phyloP scores from a whole-genome alignment of 2,329 filamentous ascomycete species.

The Verticillium dahliae region DNA sequence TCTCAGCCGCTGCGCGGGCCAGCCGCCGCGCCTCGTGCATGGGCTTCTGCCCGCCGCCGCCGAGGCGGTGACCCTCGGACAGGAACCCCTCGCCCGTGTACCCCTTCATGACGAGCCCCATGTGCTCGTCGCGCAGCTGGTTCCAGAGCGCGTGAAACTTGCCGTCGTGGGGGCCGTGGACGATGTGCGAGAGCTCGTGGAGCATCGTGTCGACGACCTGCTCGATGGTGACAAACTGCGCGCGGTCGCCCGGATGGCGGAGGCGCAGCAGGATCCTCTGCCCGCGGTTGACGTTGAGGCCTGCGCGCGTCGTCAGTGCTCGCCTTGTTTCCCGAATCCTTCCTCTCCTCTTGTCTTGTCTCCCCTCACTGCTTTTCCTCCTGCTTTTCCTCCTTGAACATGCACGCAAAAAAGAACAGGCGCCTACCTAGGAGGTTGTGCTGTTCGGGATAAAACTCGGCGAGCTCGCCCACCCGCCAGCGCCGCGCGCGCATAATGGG shows the following conservation, averaged over 20 bases:
- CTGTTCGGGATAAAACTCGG: constrained; percentile 79
- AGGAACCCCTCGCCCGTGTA: constrained; percentile 90
- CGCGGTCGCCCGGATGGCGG: constrained; percentile 66
- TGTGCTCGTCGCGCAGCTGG: constrained; percentile 79
- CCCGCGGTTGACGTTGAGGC: constrained; percentile 71
- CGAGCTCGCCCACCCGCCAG: constrained; percentile 73
- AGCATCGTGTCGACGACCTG: constrained; percentile 84
- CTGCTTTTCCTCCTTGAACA: too few species aligned
- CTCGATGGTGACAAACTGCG: constrained; percentile 74
- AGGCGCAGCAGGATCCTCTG: constrained; percentile 77
- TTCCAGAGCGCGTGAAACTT: constrained; percentile 86
- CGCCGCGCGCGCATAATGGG: constrained; percentile 85
- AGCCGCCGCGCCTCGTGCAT: constrained; percentile 67
- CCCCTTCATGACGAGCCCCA: constrained; percentile 68
- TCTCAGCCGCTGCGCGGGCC: constrained; percentile 69
- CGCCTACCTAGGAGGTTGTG: constrained; percentile 60
- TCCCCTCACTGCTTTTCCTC: too few species aligned
- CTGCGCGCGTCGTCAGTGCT: constrained; percentile 23
- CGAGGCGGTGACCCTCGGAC: constrained; percentile 66
- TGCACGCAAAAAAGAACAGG: too few species aligned
- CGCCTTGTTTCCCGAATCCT: too few species aligned
- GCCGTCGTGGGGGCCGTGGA: constrained; percentile 74
- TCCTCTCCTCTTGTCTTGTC: too few species aligned
- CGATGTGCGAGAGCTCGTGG: constrained; percentile 87
- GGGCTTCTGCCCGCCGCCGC: constrained; percentile 54